A percentile compares a stretch with the other conserved stretches of the same genome.
These are phyloP conservation scores for Linum usitatissimum DNA, from an alignment of 345 rosid genomes.

Conservation along the genomic window DNA sequence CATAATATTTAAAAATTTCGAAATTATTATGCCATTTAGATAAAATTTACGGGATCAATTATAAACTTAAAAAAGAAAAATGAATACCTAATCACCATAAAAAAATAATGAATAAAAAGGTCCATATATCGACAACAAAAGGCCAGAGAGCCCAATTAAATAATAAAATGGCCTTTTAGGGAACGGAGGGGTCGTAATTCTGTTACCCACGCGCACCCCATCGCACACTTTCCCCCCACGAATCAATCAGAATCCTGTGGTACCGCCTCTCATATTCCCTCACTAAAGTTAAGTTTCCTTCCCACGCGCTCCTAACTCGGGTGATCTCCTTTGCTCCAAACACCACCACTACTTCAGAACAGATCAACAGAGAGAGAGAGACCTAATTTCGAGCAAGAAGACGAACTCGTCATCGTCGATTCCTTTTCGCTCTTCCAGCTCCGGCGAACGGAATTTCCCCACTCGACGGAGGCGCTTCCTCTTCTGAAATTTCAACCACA, in stretches of 20 bases:
- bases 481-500: constrained; percentile 11
- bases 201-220: constrained; percentile 23
- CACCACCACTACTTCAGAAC: neutral
- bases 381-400: constrained; percentile 13
- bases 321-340: constrained; percentile 16
- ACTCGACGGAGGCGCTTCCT: constrained; percentile 2
- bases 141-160: too few relatives aligned
- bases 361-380: neutral
- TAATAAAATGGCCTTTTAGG: constrained; percentile 5
- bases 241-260: constrained; percentile 14
- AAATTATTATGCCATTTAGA: too few relatives aligned
- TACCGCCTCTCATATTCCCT: neutral
- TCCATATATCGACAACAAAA: too few relatives aligned
- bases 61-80: too few relatives aligned
- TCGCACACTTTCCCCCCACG: neutral
- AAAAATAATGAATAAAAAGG: too few relatives aligned
- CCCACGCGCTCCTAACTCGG: constrained; percentile 11
- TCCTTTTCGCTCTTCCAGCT: constrained; percentile 26
- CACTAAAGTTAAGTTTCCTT: neutral
- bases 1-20: too few relatives aligned
- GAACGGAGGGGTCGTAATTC: constrained; percentile 12
- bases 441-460: constrained; percentile 13
- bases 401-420: constrained; percentile 31
- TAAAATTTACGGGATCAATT: too few relatives aligned
- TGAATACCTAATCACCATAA: too few relatives aligned